Conservation (phyloP, 2,329 filamentous ascomycete genomes). For the Scedosporium dehoogii region DNA sequence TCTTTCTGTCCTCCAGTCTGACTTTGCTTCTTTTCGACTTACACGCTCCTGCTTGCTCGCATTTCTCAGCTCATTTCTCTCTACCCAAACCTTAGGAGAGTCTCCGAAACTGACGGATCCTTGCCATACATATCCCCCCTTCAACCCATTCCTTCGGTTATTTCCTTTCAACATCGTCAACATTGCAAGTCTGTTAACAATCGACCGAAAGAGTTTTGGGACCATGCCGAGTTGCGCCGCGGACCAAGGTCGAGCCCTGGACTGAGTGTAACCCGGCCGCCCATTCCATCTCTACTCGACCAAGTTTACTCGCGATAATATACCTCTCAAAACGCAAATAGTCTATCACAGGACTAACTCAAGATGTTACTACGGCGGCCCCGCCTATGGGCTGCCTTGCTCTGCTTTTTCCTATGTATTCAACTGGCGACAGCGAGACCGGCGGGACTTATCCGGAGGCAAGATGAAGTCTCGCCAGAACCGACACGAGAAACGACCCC, state of each 20-base stretch:
- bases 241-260: neutral
- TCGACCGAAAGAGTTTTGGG: neutral
- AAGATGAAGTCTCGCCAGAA: slow-evolving; percentile 16
- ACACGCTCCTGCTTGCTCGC: neutral
- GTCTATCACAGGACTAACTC: neutral
- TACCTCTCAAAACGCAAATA: neutral
- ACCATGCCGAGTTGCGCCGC: neutral
- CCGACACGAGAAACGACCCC: neutral
- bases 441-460: slow-evolving; percentile 21
- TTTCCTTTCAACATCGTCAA: neutral
- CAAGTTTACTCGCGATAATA: neutral
- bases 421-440: slow-evolving; percentile 25
- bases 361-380: slow-evolving; percentile 6
- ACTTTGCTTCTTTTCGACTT: neutral
- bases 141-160: neutral
- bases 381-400: slow-evolving; percentile 13
- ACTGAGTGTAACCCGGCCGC: neutral
- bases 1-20: neutral
- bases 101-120: neutral
- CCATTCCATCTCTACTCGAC: neutral
- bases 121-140: neutral
- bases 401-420: slow-evolving; percentile 28
- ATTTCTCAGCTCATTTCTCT: neutral
- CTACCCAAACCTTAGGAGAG: neutral
- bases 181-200: neutral